Percentiles rank a stretch among this genome's conserved stretches.
Evolutionary conservation across 2,329 filamentous ascomycete genomes (phyloP).

Genomic region (Elsinoe australis): DNA sequence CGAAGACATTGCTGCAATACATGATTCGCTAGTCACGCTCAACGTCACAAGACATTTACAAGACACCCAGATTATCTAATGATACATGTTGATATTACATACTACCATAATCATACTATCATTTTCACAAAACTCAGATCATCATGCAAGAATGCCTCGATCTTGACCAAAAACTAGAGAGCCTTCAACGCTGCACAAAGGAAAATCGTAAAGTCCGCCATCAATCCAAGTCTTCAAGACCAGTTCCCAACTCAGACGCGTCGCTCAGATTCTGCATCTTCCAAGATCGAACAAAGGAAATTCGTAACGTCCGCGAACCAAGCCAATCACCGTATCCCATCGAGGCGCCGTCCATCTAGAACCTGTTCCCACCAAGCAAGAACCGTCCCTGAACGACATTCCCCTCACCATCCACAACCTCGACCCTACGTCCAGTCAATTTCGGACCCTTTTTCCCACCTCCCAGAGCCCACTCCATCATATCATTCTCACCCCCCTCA

Average conservation of each 20-base stretch:
- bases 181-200: no score
- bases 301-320: neutral
- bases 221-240: no score
- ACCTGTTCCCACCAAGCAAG: constrained; percentile 1
- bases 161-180: no score
- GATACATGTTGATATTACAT: no score
- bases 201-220: no score
- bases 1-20: no score
- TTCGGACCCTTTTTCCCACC: neutral
- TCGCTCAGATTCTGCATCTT: no score
- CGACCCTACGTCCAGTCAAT: constrained; percentile 1
- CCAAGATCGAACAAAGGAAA: neutral
- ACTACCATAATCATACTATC: constrained; percentile 1
- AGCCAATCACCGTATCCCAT: no score
- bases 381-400: neutral
- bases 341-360: neutral
- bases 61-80: no score
- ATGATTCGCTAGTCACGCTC: no score
- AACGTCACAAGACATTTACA: no score
- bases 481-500: neutral
- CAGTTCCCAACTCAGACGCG: no score
- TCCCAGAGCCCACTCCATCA: neutral
- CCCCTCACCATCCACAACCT: neutral
- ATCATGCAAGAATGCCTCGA: neutral
- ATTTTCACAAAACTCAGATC: neutral